Conservation (phyloP, 1,284 basidiomycete species). For the Boletus semigastroideus region DNA sequence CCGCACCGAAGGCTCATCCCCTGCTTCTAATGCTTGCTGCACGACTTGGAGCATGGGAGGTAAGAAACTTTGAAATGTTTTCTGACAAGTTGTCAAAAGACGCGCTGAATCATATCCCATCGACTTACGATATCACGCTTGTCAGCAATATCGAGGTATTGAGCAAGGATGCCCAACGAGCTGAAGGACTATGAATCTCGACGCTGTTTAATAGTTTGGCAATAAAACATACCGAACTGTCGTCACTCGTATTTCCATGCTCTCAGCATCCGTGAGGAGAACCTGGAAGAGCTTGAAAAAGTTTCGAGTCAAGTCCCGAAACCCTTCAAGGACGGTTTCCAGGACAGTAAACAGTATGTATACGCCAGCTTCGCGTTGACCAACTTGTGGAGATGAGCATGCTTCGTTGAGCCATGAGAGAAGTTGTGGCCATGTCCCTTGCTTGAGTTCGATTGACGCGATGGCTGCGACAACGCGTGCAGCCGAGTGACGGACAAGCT, state of each 20-base stretch:
- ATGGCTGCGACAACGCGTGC: slow-evolving; percentile 94
- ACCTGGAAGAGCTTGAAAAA: slow-evolving; percentile 84
- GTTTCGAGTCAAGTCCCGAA: slow-evolving; percentile 74
- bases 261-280: slow-evolving; percentile 86
- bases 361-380: slow-evolving; percentile 88
- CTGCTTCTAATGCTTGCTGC: slow-evolving; percentile 81
- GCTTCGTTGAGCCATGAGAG: slow-evolving; percentile 88
- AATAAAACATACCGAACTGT: slow-evolving; percentile 66
- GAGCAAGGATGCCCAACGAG: slow-evolving; percentile 88
- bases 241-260: slow-evolving; percentile 88
- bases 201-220: neutral
- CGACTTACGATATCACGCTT: slow-evolving; percentile 79
- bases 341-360: slow-evolving; percentile 92
- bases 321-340: slow-evolving; percentile 89
- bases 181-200: slow-evolving; percentile 38
- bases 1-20: slow-evolving; percentile 82
- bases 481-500: slow-evolving; percentile 86
- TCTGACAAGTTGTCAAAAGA: slow-evolving; percentile 42
- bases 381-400: slow-evolving; percentile 65
- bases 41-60: slow-evolving; percentile 91
- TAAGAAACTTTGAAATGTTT: slow-evolving; percentile 87
- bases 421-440: slow-evolving; percentile 84
- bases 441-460: slow-evolving; percentile 85
- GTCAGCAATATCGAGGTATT: slow-evolving; percentile 90
- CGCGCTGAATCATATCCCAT: neutral